A percentile compares a stretch with the other conserved stretches of the same genome.
phyloP scores from a whole-genome alignment of 441 rosid genomes.

The Gossypium lobatum region DNA sequence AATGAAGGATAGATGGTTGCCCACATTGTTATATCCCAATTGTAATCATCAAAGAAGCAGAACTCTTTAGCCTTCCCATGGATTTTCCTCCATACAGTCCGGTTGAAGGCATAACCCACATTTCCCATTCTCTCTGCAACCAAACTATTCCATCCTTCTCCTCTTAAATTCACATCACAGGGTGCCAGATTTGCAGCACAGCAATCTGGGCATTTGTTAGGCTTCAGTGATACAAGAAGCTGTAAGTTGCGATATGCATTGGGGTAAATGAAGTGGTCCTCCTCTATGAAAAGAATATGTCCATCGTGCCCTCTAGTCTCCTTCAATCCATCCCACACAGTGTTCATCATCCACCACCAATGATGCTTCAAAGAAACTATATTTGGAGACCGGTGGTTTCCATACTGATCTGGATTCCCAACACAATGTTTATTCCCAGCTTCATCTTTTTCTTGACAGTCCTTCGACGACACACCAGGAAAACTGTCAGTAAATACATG shows the following conservation, averaged over 20 bases:
- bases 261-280: slow-evolving; percentile 89
- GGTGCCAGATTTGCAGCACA: slow-evolving; percentile 93
- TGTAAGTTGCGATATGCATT: slow-evolving; percentile 91
- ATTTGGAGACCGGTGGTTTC: slow-evolving; percentile 76
- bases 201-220: slow-evolving; percentile 72
- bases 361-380: slow-evolving; percentile 94
- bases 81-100: slow-evolving; percentile 77
- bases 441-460: slow-evolving; percentile 69
- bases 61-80: slow-evolving; percentile 71
- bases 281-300: slow-evolving; percentile 84
- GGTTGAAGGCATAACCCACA: slow-evolving; percentile 76
- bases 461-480: slow-evolving; percentile 60
- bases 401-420: slow-evolving; percentile 90
- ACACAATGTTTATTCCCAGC: slow-evolving; percentile 40
- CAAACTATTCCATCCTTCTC: slow-evolving; percentile 59
- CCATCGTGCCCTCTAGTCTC: slow-evolving; percentile 58
- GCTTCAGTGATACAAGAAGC: slow-evolving; percentile 54
- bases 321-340: slow-evolving; percentile 79
- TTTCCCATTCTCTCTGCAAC: slow-evolving; percentile 95
- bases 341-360: slow-evolving; percentile 99
- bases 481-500: slow-evolving; percentile 56
- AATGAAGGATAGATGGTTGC: slow-evolving; percentile 88
- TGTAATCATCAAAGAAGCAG: slow-evolving; percentile 89
- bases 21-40: slow-evolving; percentile 99
- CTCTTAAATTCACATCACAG: slow-evolving; percentile 80